Conservation (phyloP, 805 yeast species). For the Hyphopichia homilentoma region DNA sequence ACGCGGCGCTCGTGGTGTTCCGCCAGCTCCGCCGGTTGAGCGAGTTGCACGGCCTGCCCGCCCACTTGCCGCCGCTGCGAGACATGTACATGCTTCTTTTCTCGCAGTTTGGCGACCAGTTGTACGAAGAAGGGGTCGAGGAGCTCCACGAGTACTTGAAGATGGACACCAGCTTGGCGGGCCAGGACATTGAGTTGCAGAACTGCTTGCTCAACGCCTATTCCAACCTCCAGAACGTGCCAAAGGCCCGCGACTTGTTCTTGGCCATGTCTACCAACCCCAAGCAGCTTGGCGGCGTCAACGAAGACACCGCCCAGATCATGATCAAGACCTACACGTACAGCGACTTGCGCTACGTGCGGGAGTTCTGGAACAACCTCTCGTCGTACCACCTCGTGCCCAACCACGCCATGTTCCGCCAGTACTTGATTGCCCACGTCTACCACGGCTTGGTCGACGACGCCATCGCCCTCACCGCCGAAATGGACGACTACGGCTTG, state of each 20-base stretch:
- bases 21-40: slow-evolving; percentile 54
- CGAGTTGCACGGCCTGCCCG: slow-evolving; percentile 43
- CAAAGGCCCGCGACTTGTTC: slow-evolving; percentile 58
- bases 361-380: slow-evolving; percentile 58
- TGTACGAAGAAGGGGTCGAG: slow-evolving; percentile 62
- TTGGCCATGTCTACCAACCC: slow-evolving; percentile 54
- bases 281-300: slow-evolving; percentile 42
- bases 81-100: slow-evolving; percentile 61
- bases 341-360: slow-evolving; percentile 52
- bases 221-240: slow-evolving; percentile 51
- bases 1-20: slow-evolving; percentile 60
- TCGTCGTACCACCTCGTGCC: slow-evolving; percentile 53
- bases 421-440: slow-evolving; percentile 66
- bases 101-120: slow-evolving; percentile 53
- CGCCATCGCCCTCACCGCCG: slow-evolving; percentile 50
- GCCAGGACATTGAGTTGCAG: slow-evolving; percentile 53
- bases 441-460: slow-evolving; percentile 57
- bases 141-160: slow-evolving; percentile 62
- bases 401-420: slow-evolving; percentile 48
- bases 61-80: slow-evolving; percentile 27
- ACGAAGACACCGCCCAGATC: slow-evolving; percentile 61
- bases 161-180: slow-evolving; percentile 50
- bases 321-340: slow-evolving; percentile 63
- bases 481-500: slow-evolving; percentile 46
- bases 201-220: slow-evolving; percentile 66